Evolutionary conservation across 176 grass and related monocot genomes (phyloP), one percentile per base, ranked within the genome.

Genomic region (Melocanna baccifera): DNA sequence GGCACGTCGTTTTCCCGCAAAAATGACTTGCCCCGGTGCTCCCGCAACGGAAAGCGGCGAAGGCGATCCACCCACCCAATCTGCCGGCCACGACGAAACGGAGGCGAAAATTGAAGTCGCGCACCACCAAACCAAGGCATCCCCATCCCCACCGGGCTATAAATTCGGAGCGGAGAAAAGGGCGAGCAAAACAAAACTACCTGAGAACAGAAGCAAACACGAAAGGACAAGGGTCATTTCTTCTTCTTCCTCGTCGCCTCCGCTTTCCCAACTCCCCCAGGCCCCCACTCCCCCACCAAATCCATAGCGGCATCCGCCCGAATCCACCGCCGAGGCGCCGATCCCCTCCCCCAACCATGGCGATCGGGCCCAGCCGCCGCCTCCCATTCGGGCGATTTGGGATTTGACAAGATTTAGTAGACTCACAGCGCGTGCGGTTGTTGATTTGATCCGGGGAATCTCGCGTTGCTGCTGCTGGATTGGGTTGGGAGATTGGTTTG

Each of bases 401-500:
- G 74, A 63, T 89, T 88, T 88, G 84, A 51, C 67, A 56, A 47
- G 81, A 52, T 76, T 74, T 26, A 3, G 69, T 14, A 37, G 69
- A 2, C 26, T 46, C 25, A 51, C 67, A 30, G 47, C 68, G 30
- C 18, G 28, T 13, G 26, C 13, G 48, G 28, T 47, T 93, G 73
- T 61, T n/a, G 75, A 82, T 76, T 73, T 69, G 83, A 70, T 67
- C 78, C 37, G 62, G 50, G 80, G 67, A 76, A 69, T 78, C 46
- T 52, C 39, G 62, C 28, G 77, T 10, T 13, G 64, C n/a, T 48
- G 39, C 43, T 16, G 79, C 47, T 77, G 13, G 85, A 66, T 86
- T 29, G 68, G n/a, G 45, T 58, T 74, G 53, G 56, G 26, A 37
- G 69, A 53, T 20, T 30, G 51, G 12, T 53, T 69, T 14, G 62